Base-by-base conservation (phyloP, 176 grass and related monocot species). In the Oryza coarctata region DNA sequence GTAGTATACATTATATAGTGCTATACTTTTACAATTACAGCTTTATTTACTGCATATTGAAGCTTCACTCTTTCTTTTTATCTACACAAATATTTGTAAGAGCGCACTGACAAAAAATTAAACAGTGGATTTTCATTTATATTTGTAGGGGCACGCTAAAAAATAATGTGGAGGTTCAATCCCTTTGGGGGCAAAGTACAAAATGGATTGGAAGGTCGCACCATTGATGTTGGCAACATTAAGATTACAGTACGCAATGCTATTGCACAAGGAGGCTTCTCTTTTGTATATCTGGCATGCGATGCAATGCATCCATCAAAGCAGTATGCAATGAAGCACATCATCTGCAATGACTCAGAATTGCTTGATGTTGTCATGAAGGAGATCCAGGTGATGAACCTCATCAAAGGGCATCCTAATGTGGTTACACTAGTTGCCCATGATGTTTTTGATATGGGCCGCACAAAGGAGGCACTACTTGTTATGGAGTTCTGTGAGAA, bases 181-280 rank as follows among this genome's bases (percentile, higher is more conserved):
- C 94, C 83, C 34, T 97, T 97, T 55, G 87, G 76, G 38, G 83
- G 83, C 0, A 97, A 93, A 87, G 74, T 87, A 73, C 77, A 86
- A 36, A 78, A 64, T 55, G 83, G 88, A 85, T 49, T 97, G 63
- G 94, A 97, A 70, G 89, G 91, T 11, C 91, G 88, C 70, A 91
- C 86, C 23, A 78, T 93, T 69, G 94, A 93, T 75, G 81, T 97
- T 43, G 89, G 88, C 22, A 89, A 84, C 65, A 25, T 87, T 44
- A 97, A 93, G 82, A 74, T 97, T 28, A 82, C 85, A 55, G 82
- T 97, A 22, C 84, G 82, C 10, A 93, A 90, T 89, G 77, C 71
- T 40, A 93, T 97, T 63, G 94, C 91, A n/a, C 80, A 97, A 80
- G 91, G 94, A 49, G 94, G 94, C 34, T 97, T 93, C 84, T 93